Evolutionary conservation across 306 rosid species (phyloP), one percentile per base, ranked within the genome.

Genomic region (Casuarina glauca): DNA sequence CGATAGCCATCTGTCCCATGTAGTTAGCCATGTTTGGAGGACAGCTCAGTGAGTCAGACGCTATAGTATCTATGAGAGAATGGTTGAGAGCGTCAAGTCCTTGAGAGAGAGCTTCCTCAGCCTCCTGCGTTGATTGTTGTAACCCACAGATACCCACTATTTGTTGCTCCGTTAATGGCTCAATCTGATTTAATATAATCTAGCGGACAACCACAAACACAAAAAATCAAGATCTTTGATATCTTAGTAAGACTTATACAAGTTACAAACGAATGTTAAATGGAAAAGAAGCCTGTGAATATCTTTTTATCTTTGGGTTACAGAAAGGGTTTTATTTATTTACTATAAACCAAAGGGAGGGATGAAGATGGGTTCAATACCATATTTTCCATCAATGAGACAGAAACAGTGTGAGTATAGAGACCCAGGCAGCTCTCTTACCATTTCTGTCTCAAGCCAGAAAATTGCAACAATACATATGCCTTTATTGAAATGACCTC

Each of bases 1-100:
- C 99, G 9, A 91, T 8, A 10, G 98, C 92, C 99, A 96, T 93
- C 38, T 96, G 99, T 17, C 97, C 97, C 99, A 93, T 96, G 80
- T 93, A 96, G 84, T 91, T 96, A 45, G 90, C 82, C 97, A 96
- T 87, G 76, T 91, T 93, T 7, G 91, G 93, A 74, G 98, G 90
- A 80, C 78, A 76, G 74, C 86, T 90, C 80, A 96, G 79, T 16
- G 96, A 88, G 49, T 91, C 99, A 4, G 94, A 86, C 62, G 96
- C 76, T 83, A 96, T 87, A 32, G 94, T 89, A 51, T 91, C 91
- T 4, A 88, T 86, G 45, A 96, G 89, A 20, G 98, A 88, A 52
- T 93, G 97, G 68, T 93, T 88, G 0, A 96, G 86, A 75, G 90
- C 90, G 0, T 93, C 97, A 6, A 91, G 96, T 51, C 98, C 98